A percentile compares a stretch with the other conserved stretches of the same genome.
phyloP scores from a whole-genome alignment of 1,139 yeast species.

The Suhomyces bribrorum region DNA sequence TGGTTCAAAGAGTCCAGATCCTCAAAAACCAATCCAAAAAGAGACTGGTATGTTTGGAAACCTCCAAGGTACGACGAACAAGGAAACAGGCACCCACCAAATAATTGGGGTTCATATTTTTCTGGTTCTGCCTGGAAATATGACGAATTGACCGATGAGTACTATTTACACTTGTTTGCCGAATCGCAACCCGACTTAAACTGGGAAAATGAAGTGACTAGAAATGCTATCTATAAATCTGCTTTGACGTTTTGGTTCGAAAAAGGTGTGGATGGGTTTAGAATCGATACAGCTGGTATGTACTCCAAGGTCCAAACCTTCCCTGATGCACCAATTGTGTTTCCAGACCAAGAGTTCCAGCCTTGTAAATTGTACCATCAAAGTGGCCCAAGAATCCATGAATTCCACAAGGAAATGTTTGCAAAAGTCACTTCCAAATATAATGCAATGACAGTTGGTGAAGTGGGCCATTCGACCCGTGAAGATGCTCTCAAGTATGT shows the following conservation, averaged over 20 bases:
- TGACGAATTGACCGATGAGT: constrained; percentile 25
- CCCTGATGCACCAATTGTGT: constrained; percentile 25
- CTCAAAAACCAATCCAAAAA: constrained; percentile 23
- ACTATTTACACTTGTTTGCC: constrained; percentile 27
- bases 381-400: constrained; percentile 27
- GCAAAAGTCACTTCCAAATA: constrained; percentile 22
- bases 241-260: constrained; percentile 27
- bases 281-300: constrained; percentile 28
- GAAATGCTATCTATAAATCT: constrained; percentile 24
- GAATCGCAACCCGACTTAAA: constrained; percentile 27
- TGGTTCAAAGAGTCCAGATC: constrained; percentile 29
- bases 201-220: constrained; percentile 27
- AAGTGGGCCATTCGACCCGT: constrained; percentile 24
- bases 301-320: constrained; percentile 24
- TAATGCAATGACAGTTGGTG: constrained; percentile 28
- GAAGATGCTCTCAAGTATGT: constrained; percentile 25
- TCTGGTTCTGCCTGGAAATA: constrained; percentile 28
- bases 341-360: constrained; percentile 23
- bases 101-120: constrained; percentile 27
- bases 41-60: constrained; percentile 30
- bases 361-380: constrained; percentile 19
- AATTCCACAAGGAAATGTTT: constrained; percentile 26
- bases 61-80: constrained; percentile 21
- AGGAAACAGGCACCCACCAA: constrained; percentile 27
- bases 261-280: constrained; percentile 26